Evolutionary conservation across 2,329 filamentous ascomycete genomes (phyloP), one percentile per base, ranked within the genome.

Genomic region (Orbilia ellipsospora): DNA sequence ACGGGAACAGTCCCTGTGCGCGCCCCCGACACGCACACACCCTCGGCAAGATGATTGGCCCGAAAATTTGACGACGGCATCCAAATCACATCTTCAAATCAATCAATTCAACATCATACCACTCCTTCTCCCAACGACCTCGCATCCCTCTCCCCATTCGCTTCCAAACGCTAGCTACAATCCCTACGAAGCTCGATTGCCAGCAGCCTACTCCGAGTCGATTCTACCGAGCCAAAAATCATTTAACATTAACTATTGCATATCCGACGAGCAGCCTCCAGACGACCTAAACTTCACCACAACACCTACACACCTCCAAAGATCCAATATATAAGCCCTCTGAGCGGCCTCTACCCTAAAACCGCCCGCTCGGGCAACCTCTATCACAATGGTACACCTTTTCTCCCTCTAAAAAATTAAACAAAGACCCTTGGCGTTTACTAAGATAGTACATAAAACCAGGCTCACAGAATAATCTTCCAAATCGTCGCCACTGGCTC

Each of bases 381-480:
- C 16, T 26, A 20, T 20, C 20, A 36, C 45, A 13, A 73, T 73
- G 69, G 69, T 73, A 62, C 15, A 36, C 16, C 44, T 45, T 40
- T 28, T 36, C 36, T 59, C 23, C 13, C 15, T 61, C 13, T 13
- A 6, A n/a, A 10, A 10, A 48, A 12, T 18, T 55, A 28, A 7
- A n/a, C n/a, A n/a, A 36, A 36, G 10, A 36, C 31, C 31, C 31
- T 1, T 10, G 10, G 8, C 3, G 5, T 10, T 10, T 7, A 6
- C 10, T 36, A 10, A 36, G 31, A 36, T 6, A 36, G 1, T 7
- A n/a, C n/a, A 36, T 36, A 36, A 36, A 31, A 31, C 5, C 80
- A 97, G 94, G 94, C 94, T 82, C 93, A 98, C 86, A 92, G 93
- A 81, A 91, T 97, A 84, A 90, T 99, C 85, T 92, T 92, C 77